Conservation (phyloP, 2,329 filamentous ascomycete species). For the Colletotrichum sp. region DNA sequence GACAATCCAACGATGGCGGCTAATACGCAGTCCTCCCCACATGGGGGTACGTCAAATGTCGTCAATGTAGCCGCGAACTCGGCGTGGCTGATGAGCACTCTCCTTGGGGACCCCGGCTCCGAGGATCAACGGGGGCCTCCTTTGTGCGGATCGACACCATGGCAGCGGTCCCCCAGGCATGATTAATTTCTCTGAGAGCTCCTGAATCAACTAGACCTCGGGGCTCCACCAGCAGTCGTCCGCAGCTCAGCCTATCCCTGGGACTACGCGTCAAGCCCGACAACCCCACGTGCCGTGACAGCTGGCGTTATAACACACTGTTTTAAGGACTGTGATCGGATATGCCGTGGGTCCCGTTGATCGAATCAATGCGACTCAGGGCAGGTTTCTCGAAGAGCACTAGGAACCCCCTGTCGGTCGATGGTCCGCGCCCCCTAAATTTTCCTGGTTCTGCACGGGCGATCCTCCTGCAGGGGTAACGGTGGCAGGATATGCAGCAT, state of each 20-base stretch:
- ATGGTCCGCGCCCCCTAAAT: background rate
- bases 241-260: background rate
- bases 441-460: conserved; percentile 5
- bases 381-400: background rate
- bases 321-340: conserved; percentile 2
- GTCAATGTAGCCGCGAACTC: background rate
- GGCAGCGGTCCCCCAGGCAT: background rate
- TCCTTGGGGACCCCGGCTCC: background rate
- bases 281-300: conserved; percentile 11
- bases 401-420: background rate
- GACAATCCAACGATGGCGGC: background rate
- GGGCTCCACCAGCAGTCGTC: background rate
- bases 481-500: background rate
- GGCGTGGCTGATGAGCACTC: conserved; percentile 7
- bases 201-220: conserved; percentile 10
- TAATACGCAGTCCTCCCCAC: background rate
- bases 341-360: background rate
- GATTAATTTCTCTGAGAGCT: conserved; percentile 11
- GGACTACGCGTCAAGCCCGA: background rate
- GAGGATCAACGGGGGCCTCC: background rate
- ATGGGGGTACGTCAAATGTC: background rate
- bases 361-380: conserved; percentile 1
- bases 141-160: background rate
- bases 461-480: background rate
- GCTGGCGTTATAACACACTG: background rate